Evolutionary conservation across 768 basidiomycete genomes (phyloP), one percentile per base, ranked within the genome.

Genomic region (Trametes cingulata): DNA sequence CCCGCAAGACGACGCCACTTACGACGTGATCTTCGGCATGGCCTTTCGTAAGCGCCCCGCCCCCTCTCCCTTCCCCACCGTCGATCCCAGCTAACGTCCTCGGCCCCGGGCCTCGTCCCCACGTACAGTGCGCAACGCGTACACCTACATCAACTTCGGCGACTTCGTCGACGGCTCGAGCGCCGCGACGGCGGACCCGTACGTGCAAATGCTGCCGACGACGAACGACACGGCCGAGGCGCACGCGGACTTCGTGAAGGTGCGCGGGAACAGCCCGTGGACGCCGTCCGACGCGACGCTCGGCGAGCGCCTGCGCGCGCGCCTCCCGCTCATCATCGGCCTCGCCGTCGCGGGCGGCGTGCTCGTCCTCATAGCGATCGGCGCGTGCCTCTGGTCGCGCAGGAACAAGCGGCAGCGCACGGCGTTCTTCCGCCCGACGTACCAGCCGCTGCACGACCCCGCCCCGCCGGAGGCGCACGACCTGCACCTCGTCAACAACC

Each of bases 1-100:
- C 8, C 82, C 79, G 47, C 75, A 80, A 49, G 69, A 73, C 41
- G 77, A 77, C 40, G 75, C 80, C 27, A 76, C 71, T 27, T 90
- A 78, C 62, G 88, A 90, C 67, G 80, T 86, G 69, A 80, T 90
- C 45, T 76, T 90, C 45, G 89, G 89, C 56, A 90, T 90, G 86
- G 79, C 82, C 9, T 90, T 89, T 74, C 71, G 87, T 87, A 64
- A 67, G 85, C 77, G 7, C 24, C 52, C 0, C 42, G 43, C 41
- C 24, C 52, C 0, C 42, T 46, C 41, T 37, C 36, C 29, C n/a
- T 39, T 33, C 36, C 20, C 59, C 56, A 8, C 53, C 55, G 13
- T 33, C 56, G 17, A 6, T 6, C 6, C 39, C 35, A 10, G 2
- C 27, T 3, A 1, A 25, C 14, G 13, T 3, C 15, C 27, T 29